These are phyloP conservation scores for Neurospora sp. DNA, from an alignment of 495 filamentous ascomycete genomes.

Conservation along the genomic window DNA sequence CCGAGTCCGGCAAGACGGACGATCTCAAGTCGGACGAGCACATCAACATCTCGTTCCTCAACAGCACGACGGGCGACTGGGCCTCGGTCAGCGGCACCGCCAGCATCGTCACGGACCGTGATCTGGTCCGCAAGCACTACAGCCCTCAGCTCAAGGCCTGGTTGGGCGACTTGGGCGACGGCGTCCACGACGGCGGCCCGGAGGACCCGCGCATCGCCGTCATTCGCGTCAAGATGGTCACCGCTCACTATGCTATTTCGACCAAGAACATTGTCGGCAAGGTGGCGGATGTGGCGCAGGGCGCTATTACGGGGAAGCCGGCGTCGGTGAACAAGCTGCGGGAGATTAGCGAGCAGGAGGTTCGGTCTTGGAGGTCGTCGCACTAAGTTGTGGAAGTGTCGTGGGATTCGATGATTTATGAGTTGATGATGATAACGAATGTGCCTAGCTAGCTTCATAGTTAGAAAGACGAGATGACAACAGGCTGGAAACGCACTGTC, in stretches of 20 bases:
- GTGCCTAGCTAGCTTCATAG: background rate
- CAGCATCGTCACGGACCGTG: constrained; percentile 55
- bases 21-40: constrained; percentile 65
- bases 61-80: constrained; percentile 55
- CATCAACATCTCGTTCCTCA: constrained; percentile 80
- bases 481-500: background rate
- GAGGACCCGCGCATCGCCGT: constrained; percentile 71
- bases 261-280: constrained; percentile 46
- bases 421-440: background rate
- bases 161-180: constrained; percentile 86
- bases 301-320: constrained; percentile 57
- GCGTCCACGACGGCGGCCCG: constrained; percentile 70
- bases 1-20: constrained; percentile 83
- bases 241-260: constrained; percentile 51
- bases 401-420: background rate
- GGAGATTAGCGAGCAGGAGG: constrained; percentile 60
- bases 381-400: constrained; percentile 14
- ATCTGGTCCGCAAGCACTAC: constrained; percentile 67
- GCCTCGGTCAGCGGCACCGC: constrained; percentile 73
- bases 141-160: constrained; percentile 67
- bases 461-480: background rate
- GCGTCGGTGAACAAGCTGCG: constrained; percentile 70
- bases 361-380: constrained; percentile 40
- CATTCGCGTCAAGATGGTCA: constrained; percentile 54
- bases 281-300: constrained; percentile 64